These are phyloP conservation scores for Edaphochlamys debaryana DNA, from an alignment of 139 green algal genomes.

Conservation along the genomic window DNA sequence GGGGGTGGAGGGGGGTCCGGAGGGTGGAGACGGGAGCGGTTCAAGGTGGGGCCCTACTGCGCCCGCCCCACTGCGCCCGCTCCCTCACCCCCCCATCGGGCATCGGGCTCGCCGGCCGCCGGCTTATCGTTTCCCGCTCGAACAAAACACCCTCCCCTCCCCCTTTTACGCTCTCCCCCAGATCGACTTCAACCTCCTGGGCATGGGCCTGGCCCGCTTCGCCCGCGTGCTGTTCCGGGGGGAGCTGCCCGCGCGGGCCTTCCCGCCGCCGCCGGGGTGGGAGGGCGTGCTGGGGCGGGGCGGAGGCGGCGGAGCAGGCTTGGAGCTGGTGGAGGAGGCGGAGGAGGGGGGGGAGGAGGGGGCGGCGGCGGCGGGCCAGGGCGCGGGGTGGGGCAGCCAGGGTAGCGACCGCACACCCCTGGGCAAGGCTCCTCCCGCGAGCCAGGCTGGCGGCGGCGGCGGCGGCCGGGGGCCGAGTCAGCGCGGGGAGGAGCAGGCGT, in stretches of 20 bases:
- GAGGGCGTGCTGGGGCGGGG: background rate
- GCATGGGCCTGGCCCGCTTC: slow-evolving; percentile 86
- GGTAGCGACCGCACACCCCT: too few species aligned
- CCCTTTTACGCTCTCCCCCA: slow-evolving; percentile 38
- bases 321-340: background rate
- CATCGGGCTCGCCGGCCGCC: too few species aligned
- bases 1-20: background rate
- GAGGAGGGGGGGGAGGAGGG: background rate
- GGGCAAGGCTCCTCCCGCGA: too few species aligned
- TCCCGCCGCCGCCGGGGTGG: slow-evolving; percentile 13
- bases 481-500: background rate
- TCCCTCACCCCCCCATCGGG: too few species aligned
- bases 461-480: too few species aligned
- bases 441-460: too few species aligned
- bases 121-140: too few species aligned
- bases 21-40: too few species aligned
- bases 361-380: too few species aligned
- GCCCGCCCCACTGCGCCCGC: too few species aligned
- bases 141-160: background rate
- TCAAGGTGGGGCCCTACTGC: too few species aligned
- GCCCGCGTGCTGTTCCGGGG: slow-evolving; percentile 68
- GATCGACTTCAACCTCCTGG: slow-evolving; percentile 93
- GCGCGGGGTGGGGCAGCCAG: background rate
- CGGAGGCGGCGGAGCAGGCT: background rate
- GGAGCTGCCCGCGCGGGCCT: background rate